Evolutionary conservation across 805 yeast species (phyloP), one percentile per base, ranked within the genome.

Genomic region (Metschnikowia noctiluminum): DNA sequence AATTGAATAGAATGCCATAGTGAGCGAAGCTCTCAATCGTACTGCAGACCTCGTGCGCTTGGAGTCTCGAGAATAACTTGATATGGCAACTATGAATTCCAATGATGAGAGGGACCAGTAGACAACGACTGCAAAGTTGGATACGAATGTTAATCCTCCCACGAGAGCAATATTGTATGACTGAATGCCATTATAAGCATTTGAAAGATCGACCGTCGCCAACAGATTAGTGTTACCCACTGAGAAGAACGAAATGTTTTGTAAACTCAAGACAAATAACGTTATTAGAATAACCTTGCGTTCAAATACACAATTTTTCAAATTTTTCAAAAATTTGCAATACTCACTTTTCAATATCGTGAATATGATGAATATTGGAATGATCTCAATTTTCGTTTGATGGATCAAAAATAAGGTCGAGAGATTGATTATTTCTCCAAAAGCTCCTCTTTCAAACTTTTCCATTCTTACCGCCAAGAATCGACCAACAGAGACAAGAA

Each of bases 181-280:
- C 0, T 80, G 66, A 7, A 91, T 73, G 0, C 99, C 99, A 62
- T 92, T 92, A 65, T 94, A 94, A 0, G 97, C 91, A 62, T 92
- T 91, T 0, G 96, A 81, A 26, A 94, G 74, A 59, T 92, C 97
- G 21, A 94, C 83, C 0, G 97, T 85, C 0, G 97, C 92, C 56
- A 94, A 76, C 36, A 96, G 89, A 61, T 94, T 94, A 0, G 98
- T 90, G 43, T 88, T 89, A 0, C 98, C 98, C 63, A 86, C 76
- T 16, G 88, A 87, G 69, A 88, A 94, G 62, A 92, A 94, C 0
- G 90, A 70, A 38, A 89, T 70, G 56, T 89, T 84, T 62, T 89
- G 95, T 42, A 89, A 55, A 21, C 85, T 63, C 3, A 89, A 54
- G 2, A 69, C 67, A 49, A 77, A 65, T 3, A 72, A 38, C 0